Evolutionary conservation across 2,329 filamentous ascomycete genomes (phyloP).

Genomic region (Thelonectria rubi): DNA sequence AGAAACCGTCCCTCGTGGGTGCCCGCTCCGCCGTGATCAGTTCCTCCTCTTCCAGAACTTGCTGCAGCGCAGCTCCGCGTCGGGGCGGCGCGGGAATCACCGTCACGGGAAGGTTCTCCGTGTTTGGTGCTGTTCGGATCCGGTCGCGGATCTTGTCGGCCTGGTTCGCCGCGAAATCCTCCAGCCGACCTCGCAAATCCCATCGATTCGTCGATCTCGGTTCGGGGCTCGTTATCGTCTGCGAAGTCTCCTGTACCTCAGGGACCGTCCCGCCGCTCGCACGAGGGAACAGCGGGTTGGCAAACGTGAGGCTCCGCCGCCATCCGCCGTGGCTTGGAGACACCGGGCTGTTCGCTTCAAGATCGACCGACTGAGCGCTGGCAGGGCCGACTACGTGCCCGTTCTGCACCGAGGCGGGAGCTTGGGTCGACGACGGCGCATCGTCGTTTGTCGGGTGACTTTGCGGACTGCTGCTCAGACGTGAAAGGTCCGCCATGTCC

Average conservation of each 20-base stretch:
- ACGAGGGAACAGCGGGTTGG: constrained; percentile 26
- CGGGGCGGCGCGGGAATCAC: constrained; percentile 70
- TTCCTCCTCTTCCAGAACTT: constrained; percentile 65
- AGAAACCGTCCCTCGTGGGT: constrained; percentile 23
- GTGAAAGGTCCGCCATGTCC: constrained; percentile 46
- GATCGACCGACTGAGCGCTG: constrained; percentile 34
- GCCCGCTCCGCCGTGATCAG: constrained; percentile 32
- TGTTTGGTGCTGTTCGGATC: constrained; percentile 62
- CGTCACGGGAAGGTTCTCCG: constrained; percentile 64
- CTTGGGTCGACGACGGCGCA: constrained; percentile 33
- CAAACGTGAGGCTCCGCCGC: constrained; percentile 40
- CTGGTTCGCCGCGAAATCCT: constrained; percentile 69
- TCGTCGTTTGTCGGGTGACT: constrained; percentile 42
- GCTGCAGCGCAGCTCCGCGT: constrained; percentile 64
- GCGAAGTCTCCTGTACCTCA: constrained; percentile 20
- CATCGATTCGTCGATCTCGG: constrained; percentile 51
- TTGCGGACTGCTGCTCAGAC: constrained; percentile 47
- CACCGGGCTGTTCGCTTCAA: constrained; percentile 40
- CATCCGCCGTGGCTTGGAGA: constrained; percentile 40
- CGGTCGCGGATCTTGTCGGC: constrained; percentile 68
- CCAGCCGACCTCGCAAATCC: constrained; percentile 66
- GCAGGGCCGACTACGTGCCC: constrained; percentile 31
- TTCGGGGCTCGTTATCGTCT: constrained; percentile 11
- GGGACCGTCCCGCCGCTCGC: constrained; percentile 26
- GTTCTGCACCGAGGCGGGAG: constrained; percentile 35